Conservation (phyloP, 345 rosid species). For the Moricandia moricandioides region DNA sequence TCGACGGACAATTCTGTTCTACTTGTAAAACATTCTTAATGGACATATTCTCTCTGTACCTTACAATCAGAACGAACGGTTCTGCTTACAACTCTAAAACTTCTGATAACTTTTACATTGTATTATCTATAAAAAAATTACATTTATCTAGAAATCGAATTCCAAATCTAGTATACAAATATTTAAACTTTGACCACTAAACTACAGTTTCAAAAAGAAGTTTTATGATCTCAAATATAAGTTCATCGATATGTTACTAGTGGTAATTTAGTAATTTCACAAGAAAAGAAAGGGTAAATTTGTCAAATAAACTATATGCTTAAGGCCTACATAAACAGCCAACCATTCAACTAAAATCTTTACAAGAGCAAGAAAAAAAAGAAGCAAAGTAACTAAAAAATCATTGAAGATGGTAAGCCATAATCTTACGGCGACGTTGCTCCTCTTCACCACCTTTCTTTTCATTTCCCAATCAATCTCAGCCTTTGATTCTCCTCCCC, state of each 20-base stretch:
- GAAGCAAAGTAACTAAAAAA: not conserved
- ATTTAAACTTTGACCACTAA: too few species aligned
- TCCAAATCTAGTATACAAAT: too few species aligned
- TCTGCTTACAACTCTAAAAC: too few species aligned
- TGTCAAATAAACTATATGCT: not conserved
- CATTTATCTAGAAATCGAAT: too few species aligned
- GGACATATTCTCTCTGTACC: too few species aligned
- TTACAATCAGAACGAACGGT: too few species aligned
- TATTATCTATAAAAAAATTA: too few species aligned
- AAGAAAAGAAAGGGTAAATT: not conserved
- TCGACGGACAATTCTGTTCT: too few species aligned
- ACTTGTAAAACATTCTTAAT: too few species aligned
- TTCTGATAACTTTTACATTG: too few species aligned
- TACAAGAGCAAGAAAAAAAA: not conserved
- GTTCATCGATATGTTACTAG: not conserved
- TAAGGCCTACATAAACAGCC: constrained; percentile 28
- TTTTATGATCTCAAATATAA: not conserved
- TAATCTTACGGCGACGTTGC: constrained; percentile 18
- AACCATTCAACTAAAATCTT: constrained; percentile 13
- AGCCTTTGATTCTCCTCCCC: constrained; percentile 24
- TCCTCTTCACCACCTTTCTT: constrained; percentile 36
- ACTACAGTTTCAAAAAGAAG: too few species aligned
- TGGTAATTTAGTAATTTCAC: constrained; percentile 12
- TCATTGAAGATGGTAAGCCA: constrained; percentile 29
- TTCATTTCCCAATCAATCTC: constrained; percentile 30